A percentile compares a stretch with the other conserved stretches of the same genome.
Conservation (phyloP, 2,329 filamentous ascomycete species). For the Fusarium poae region DNA sequence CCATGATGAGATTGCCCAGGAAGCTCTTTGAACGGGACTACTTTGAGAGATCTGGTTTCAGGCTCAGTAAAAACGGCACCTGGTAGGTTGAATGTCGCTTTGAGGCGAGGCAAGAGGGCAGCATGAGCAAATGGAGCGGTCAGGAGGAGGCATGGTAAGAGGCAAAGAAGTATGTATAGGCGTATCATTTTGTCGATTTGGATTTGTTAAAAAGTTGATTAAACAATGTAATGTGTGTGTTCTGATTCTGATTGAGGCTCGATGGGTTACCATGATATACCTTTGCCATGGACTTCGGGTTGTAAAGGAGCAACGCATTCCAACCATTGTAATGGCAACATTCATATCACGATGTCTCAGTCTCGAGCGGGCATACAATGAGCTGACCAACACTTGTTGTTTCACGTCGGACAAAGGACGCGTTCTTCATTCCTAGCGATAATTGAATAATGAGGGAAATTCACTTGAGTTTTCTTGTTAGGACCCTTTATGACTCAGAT, state of each 20-base stretch:
- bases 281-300: constrained; percentile 33
- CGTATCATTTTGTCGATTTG: constrained; percentile 42
- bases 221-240: constrained; percentile 14
- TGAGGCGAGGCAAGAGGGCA: constrained; percentile 22
- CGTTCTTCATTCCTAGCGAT: constrained; percentile 36
- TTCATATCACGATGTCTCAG: constrained; percentile 42
- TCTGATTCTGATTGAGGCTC: not conserved
- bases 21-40: constrained; percentile 25
- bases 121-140: constrained; percentile 22
- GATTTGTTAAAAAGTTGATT: constrained; percentile 7
- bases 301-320: constrained; percentile 54
- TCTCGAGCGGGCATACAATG: constrained; percentile 16
- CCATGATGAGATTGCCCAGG: constrained; percentile 17
- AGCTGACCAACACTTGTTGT: constrained; percentile 38
- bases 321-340: constrained; percentile 44
- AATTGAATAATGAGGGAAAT: not conserved
- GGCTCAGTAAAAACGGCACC: constrained; percentile 22
- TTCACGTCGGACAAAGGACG: constrained; percentile 14
- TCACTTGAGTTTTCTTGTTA: not conserved
- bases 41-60: constrained; percentile 16
- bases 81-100: constrained; percentile 20
- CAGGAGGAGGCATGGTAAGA: constrained; percentile 30
- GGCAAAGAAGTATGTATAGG: constrained; percentile 39
- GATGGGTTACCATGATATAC: constrained; percentile 39
- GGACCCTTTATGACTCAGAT: constrained; percentile 2